A percentile compares a stretch with the other conserved stretches of the same genome.
phyloP scores from a whole-genome alignment of 345 rosid species.

The Bruguiera parviflora region DNA sequence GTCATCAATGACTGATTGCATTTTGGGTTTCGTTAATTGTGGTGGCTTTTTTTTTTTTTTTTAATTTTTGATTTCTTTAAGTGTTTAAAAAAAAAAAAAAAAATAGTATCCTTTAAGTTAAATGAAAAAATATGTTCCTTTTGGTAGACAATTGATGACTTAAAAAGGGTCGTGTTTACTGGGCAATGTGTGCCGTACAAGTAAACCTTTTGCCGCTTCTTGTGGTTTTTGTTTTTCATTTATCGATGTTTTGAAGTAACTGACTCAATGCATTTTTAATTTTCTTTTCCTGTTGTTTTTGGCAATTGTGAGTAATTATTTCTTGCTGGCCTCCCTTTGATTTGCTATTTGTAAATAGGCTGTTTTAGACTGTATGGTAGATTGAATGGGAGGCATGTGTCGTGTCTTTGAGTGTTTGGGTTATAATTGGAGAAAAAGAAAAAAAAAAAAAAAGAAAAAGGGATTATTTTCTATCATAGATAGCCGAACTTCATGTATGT shows the following conservation, averaged over 20 bases:
- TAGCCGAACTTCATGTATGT: neutral
- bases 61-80: too few relatives aligned
- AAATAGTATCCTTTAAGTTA: slow-evolving; percentile 6
- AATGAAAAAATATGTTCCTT: slow-evolving; percentile 23
- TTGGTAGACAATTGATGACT: slow-evolving; percentile 23
- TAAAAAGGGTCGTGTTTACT: neutral
- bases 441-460: too few relatives aligned
- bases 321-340: slow-evolving; percentile 21
- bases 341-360: slow-evolving; percentile 4
- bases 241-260: slow-evolving; percentile 13
- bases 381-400: slow-evolving; percentile 5
- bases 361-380: slow-evolving; percentile 4
- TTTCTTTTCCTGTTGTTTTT: slow-evolving; percentile 2
- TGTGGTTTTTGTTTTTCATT: neutral
- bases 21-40: slow-evolving; percentile 10
- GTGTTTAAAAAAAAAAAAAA: too few relatives aligned
- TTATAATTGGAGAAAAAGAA: too few relatives aligned
- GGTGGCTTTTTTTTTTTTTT: slow-evolving; percentile 5
- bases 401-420: neutral
- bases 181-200: slow-evolving; percentile 45
- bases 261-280: neutral
- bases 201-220: slow-evolving; percentile 20
- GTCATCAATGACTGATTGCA: slow-evolving; percentile 17
- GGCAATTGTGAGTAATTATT: neutral
- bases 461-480: neutral